These are phyloP conservation scores for Triticum turgidum DNA, from an alignment of 176 grass and related monocot species.

Conservation along the genomic window DNA sequence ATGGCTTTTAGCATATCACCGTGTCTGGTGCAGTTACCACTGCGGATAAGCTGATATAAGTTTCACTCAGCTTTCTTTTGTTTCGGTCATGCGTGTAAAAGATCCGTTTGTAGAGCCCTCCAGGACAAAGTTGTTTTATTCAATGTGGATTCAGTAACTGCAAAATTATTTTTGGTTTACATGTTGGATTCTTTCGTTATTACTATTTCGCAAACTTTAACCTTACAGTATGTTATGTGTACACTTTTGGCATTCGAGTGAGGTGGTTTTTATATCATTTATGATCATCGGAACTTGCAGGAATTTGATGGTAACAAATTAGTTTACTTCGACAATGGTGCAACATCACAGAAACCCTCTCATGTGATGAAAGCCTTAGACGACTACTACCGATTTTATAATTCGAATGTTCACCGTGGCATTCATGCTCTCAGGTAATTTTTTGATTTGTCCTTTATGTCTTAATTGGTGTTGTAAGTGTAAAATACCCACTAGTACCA, in stretches of 20 bases:
- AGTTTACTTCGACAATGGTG: constrained; percentile 89
- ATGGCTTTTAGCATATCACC: neutral
- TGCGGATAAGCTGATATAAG: neutral
- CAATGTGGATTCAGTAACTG: neutral
- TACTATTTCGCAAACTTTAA: neutral
- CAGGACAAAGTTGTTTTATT: neutral
- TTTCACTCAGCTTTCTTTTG: neutral
- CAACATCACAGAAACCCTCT: constrained; percentile 86
- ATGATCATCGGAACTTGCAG: constrained; percentile 42
- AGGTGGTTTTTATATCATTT: neutral
- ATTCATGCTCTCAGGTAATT: constrained; percentile 78
- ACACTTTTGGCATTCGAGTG: neutral
- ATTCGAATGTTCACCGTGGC: constrained; percentile 92
- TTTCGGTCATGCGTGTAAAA: neutral
- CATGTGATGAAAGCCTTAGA: constrained; percentile 66
- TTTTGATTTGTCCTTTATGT: constrained; percentile 4
- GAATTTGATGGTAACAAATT: constrained; percentile 65
- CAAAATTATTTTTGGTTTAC: neutral
- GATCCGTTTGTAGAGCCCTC: neutral
- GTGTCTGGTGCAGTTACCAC: neutral
- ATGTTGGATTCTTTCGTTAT: constrained; percentile 1
- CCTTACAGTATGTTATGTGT: neutral
- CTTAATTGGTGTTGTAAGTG: neutral
- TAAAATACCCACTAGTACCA: neutral
- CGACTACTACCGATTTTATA: constrained; percentile 73